Evolutionary conservation across 352 stramenopile species (phyloP).

Genomic region (Globisporangium orthogonon): DNA sequence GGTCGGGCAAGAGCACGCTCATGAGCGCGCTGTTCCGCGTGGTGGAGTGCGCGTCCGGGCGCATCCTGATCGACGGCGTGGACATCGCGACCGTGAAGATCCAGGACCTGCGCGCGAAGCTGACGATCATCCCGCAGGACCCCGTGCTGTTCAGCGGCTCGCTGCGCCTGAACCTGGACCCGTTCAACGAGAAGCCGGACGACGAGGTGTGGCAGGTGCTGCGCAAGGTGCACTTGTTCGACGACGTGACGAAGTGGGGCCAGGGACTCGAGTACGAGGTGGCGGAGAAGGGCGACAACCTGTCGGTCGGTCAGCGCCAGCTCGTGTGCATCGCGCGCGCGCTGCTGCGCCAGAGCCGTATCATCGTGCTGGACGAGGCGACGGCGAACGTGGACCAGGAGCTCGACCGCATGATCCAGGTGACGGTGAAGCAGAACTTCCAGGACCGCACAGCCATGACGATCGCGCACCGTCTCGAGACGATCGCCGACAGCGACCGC

Average conservation of each 20-base stretch:
- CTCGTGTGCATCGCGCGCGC: conserved; percentile 93
- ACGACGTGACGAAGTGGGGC: conserved; percentile 10
- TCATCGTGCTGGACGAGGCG: conserved; percentile 95
- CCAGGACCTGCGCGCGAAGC: conserved; percentile 18
- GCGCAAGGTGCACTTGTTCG: conserved; percentile 19
- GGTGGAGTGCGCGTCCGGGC: conserved; percentile 25
- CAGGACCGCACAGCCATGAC: too few relatives aligned
- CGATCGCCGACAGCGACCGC: conserved; percentile 87
- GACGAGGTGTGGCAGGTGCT: conserved; percentile 26
- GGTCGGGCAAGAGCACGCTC: conserved; percentile 29
- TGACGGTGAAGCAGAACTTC: too few relatives aligned
- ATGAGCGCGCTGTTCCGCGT: conserved; percentile 36
- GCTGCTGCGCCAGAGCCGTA: conserved; percentile 74
- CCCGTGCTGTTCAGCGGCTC: conserved; percentile 88
- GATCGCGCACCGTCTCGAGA: conserved; percentile 92
- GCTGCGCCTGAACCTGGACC: conserved; percentile 88
- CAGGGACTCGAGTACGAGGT: conserved; percentile 74
- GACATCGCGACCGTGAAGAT: conserved; percentile 49
- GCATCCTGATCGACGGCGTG: conserved; percentile 82
- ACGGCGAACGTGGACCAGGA: conserved; percentile 88
- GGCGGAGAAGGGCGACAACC: conserved; percentile 88
- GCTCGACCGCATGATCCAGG: conserved; percentile 85
- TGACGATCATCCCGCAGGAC: conserved; percentile 80
- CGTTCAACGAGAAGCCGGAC: conserved; percentile 68
- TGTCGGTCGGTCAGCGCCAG: conserved; percentile 92